phyloP scores from a whole-genome alignment of 2,329 filamentous ascomycete genomes.

The Xylaria sp. region DNA sequence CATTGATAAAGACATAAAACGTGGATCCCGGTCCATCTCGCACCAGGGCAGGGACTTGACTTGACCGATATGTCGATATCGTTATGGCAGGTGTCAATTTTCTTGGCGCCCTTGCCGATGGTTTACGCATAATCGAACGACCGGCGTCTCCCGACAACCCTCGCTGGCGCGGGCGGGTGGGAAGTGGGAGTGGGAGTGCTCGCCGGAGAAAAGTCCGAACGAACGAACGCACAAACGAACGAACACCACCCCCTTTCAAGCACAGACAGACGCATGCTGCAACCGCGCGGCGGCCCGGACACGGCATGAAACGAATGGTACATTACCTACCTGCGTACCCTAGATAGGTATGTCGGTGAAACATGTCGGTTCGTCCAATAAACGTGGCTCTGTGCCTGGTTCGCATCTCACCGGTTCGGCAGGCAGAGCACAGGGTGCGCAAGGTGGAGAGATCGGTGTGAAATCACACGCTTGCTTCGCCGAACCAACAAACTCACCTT shows the following conservation, averaged over 20 bases:
- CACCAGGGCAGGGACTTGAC: neutral
- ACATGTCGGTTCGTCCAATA: constrained; percentile 16
- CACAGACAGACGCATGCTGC: constrained; percentile 17
- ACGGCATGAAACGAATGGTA: constrained; percentile 21
- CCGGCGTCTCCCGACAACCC: constrained; percentile 13
- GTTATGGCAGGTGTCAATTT: constrained; percentile 31
- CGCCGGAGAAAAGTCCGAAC: neutral
- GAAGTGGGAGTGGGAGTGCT: constrained; percentile 7
- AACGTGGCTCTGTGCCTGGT: constrained; percentile 16
- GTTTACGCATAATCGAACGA: constrained; percentile 5
- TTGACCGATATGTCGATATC: constrained; percentile 12
- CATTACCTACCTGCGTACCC: constrained; percentile 12
- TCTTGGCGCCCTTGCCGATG: constrained; percentile 24
- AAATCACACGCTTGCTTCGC: constrained; percentile 1
- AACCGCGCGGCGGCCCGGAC: constrained; percentile 27
- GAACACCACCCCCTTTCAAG: neutral
- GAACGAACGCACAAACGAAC: neutral
- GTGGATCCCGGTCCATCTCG: constrained; percentile 21
- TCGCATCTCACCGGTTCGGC: constrained; percentile 19
- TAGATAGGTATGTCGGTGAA: constrained; percentile 25
- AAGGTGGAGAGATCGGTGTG: constrained; percentile 22
- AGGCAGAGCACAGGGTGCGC: constrained; percentile 4
- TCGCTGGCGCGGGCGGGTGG: constrained; percentile 1
- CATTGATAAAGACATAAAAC: constrained; percentile 12
- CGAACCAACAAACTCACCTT: constrained; percentile 25